These are phyloP conservation scores for Graphiopsis chlorocephala DNA, from an alignment of 2,329 filamentous ascomycete species.

Conservation along the genomic window DNA sequence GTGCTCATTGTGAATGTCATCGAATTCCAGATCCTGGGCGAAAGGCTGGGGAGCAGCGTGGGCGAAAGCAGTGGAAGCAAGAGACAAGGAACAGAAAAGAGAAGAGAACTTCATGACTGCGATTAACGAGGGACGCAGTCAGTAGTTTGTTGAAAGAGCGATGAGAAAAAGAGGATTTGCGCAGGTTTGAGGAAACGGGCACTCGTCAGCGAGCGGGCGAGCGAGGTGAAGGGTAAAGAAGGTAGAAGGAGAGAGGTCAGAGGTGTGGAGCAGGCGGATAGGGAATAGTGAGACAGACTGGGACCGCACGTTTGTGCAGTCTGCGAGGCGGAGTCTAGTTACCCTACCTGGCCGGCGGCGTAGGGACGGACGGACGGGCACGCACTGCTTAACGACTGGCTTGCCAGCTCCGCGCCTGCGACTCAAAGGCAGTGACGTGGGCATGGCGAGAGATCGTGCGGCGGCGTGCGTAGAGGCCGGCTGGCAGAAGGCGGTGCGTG, in stretches of 20 bases:
- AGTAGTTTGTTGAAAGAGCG: slow-evolving; percentile 8
- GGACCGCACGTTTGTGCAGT: slow-evolving; percentile 8
- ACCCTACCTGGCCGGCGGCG: background rate
- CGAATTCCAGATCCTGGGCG: background rate
- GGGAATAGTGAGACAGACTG: slow-evolving; percentile 9
- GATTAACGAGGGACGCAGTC: slow-evolving; percentile 14
- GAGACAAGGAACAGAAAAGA: slow-evolving; percentile 16
- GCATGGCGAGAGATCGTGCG: background rate
- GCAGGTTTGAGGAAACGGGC: slow-evolving; percentile 12
- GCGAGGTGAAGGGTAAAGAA: slow-evolving; percentile 11
- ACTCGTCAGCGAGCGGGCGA: slow-evolving; percentile 11
- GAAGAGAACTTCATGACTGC: slow-evolving; percentile 21
- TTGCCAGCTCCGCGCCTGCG: background rate
- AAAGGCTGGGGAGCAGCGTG: slow-evolving; percentile 8
- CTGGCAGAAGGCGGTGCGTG: slow-evolving; percentile 5
- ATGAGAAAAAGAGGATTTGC: background rate
- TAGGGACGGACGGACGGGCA: background rate
- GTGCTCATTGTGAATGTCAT: background rate
- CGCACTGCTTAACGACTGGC: background rate
- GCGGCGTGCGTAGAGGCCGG: background rate
- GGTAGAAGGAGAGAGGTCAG: slow-evolving; percentile 4
- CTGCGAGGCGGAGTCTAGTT: slow-evolving; percentile 3
- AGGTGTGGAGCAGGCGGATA: background rate
- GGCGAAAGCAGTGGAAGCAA: slow-evolving; percentile 14
- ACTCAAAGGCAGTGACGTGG: background rate